Evolutionary conservation across 345 rosid genomes (phyloP).

Genomic region (Syzygium aromaticum): DNA sequence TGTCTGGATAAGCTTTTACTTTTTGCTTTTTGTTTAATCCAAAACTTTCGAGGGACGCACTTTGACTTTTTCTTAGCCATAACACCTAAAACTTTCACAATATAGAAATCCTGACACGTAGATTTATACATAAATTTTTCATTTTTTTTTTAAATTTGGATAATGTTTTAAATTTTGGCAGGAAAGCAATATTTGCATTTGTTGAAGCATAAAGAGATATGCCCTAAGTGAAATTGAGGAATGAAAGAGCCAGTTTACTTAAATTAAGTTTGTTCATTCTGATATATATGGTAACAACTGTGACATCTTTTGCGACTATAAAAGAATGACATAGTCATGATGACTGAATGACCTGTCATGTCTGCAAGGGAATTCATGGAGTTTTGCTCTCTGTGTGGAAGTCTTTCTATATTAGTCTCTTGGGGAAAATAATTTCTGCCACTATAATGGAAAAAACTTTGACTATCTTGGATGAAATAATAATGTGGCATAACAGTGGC

Average conservation of each 20-base stretch:
- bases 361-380: background rate
- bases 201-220: background rate
- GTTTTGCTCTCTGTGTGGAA: background rate
- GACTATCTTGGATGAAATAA: background rate
- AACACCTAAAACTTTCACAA: background rate
- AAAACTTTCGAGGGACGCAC: background rate
- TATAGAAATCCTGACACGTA: background rate
- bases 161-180: background rate
- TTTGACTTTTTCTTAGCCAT: background rate
- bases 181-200: background rate
- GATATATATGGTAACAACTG: background rate
- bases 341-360: background rate
- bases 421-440: background rate
- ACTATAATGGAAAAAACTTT: background rate
- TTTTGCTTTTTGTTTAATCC: background rate
- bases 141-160: background rate
- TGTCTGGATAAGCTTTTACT: background rate
- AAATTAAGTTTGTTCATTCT: background rate
- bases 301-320: background rate
- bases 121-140: background rate
- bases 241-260: background rate
- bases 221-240: background rate
- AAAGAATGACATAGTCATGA: background rate
- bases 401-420: background rate
- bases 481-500: background rate